A percentile compares a stretch with the other conserved stretches of the same genome.
Conservation (phyloP, 1,139 yeast genomes). For the Debaryomyces fabryi region DNA sequence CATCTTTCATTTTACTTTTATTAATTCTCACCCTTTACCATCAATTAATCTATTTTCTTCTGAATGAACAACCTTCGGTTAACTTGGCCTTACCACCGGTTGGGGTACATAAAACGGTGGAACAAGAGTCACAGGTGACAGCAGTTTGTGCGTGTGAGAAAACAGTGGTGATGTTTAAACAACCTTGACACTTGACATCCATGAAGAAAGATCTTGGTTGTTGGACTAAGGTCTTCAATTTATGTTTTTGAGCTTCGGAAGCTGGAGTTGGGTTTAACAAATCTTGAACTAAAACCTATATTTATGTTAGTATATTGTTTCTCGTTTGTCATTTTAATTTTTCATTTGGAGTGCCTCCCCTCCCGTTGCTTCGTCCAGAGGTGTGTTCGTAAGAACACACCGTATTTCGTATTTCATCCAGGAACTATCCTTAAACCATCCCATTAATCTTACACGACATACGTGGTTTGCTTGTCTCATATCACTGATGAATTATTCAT, state of each 20-base stretch:
- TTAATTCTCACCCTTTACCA: constrained; percentile 9
- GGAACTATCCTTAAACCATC: neutral
- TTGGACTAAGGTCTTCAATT: constrained; percentile 93
- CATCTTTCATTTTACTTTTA: constrained; percentile 6
- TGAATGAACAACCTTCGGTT: constrained; percentile 97
- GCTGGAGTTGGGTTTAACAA: constrained; percentile 93
- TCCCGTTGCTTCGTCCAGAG: neutral
- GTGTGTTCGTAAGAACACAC: neutral
- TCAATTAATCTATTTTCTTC: constrained; percentile 72
- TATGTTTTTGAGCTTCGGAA: constrained; percentile 92
- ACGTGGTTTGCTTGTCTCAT: neutral
- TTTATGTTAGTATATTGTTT: constrained; percentile 9
- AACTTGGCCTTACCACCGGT: constrained; percentile 98
- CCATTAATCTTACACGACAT: neutral
- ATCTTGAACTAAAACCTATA: constrained; percentile 85
- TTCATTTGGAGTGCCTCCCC: neutral
- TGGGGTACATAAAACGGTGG: constrained; percentile 95
- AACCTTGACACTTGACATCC: constrained; percentile 98
- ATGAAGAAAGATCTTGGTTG: constrained; percentile 95
- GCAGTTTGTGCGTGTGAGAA: constrained; percentile 99
- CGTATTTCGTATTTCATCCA: neutral
- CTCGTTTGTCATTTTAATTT: neutral
- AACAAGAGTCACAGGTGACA: constrained; percentile 95
- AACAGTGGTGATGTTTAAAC: constrained; percentile 94
- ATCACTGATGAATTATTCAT: neutral